phyloP scores from a whole-genome alignment of 2,329 filamentous ascomycete genomes.

The Cryphonectria nitschkei region DNA sequence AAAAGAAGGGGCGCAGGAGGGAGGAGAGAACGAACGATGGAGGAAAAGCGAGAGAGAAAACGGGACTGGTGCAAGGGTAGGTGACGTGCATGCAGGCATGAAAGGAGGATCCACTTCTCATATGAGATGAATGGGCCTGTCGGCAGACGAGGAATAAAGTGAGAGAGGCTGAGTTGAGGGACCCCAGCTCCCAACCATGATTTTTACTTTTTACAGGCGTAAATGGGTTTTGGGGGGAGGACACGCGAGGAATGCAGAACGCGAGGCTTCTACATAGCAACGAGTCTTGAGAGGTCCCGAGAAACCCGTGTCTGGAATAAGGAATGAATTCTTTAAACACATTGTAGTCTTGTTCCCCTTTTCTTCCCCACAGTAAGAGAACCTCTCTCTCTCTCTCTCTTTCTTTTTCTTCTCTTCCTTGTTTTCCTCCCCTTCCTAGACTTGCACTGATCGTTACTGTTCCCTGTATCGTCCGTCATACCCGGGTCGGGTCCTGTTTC shows the following conservation, averaged over 20 bases:
- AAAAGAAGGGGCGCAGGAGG: neutral
- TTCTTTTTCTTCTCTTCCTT: neutral
- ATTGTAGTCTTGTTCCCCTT: neutral
- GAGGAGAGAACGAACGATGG: neutral
- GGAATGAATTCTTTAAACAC: neutral
- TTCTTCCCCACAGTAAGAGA: neutral
- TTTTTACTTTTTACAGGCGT: neutral
- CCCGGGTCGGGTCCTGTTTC: neutral
- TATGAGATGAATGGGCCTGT: constrained; percentile 1
- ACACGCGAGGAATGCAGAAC: constrained; percentile 9
- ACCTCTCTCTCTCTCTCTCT: neutral
- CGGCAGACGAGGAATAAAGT: neutral
- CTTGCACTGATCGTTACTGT: neutral
- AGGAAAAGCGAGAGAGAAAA: neutral
- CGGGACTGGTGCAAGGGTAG: neutral
- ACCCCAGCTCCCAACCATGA: neutral
- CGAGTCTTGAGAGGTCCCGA: neutral
- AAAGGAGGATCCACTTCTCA: neutral
- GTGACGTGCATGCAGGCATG: constrained; percentile 13
- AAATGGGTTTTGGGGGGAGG: neutral
- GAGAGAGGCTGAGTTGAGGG: neutral
- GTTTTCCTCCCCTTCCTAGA: neutral
- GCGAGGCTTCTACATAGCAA: constrained; percentile 1
- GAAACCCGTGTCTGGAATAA: neutral
- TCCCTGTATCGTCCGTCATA: constrained; percentile 5